A percentile compares a stretch with the other conserved stretches of the same genome.
These are phyloP conservation scores for Paraurostyla sp. DNA, from an alignment of 73 alveolate species.

Conservation along the genomic window DNA sequence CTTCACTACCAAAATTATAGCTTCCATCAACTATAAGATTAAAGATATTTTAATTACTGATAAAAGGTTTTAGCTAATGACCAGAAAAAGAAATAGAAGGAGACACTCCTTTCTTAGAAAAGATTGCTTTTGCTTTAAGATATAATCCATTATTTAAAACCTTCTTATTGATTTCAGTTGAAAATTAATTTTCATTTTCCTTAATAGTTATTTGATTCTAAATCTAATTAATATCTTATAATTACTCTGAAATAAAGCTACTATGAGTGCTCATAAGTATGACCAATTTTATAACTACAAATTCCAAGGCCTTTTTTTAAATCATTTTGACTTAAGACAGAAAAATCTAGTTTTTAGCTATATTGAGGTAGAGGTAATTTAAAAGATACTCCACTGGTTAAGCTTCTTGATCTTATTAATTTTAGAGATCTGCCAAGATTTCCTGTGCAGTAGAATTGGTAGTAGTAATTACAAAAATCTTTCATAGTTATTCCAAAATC, in stretches of 20 bases:
- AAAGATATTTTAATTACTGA: not conserved
- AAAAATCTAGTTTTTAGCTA: not conserved
- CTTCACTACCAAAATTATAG: not conserved
- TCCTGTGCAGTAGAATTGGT: constrained; percentile 25
- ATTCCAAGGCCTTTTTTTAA: constrained; percentile 36
- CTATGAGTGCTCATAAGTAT: not conserved
- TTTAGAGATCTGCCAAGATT: not conserved
- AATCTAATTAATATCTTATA: no score
- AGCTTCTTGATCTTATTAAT: not conserved
- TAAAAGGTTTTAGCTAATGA: not conserved
- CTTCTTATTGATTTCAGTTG: not conserved
- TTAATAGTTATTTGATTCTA: not conserved
- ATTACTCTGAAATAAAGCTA: not conserved
- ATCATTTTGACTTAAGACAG: not conserved
- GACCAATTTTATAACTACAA: not conserved
- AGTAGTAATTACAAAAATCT: constrained; percentile 8
- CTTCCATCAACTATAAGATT: not conserved
- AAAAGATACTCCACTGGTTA: not conserved
- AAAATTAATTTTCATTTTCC: not conserved
- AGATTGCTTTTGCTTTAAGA: not conserved
- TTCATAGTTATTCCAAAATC: constrained; percentile 21
- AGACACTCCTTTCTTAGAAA: not conserved
- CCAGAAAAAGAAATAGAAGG: not conserved
- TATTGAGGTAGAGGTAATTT: not conserved
- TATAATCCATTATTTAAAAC: not conserved